Evolutionary conservation across 176 grass and related monocot genomes (phyloP), one percentile per base, ranked within the genome.

Genomic region (Oryza longistaminata): DNA sequence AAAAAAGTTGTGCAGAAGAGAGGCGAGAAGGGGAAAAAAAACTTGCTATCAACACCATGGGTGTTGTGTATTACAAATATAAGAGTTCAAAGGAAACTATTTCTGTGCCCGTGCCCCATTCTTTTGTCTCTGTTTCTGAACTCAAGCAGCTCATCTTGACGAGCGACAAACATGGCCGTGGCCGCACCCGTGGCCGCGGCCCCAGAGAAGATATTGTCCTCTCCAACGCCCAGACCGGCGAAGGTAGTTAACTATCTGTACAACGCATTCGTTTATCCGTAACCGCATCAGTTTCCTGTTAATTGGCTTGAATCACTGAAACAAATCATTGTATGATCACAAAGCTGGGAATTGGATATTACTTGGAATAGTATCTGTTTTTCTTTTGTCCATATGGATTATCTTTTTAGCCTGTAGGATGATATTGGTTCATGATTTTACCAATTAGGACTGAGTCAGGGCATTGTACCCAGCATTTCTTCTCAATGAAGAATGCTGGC

Each of bases 41-140:
- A 45, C 43, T 66, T 53, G 11, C 68, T 2, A 55, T 55, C 50
- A 31, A 31, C 29, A 58, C 74, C 82, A 91, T 94, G 89, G 87
- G 84, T 87, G 83, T 81, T 82, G 89, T 94, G 84, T 91, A 91
- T 89, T 91, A 87, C 74, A 89, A 91, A 62, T 89, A 89, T 70
- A 91, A 89, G 76, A 91, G 92, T 91, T 84, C 64, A 80, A 94
- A 94, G 45, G 87, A 76, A 76, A 85, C 67, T 6, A 80, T 21
- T 11, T 87, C 92, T 67, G 48, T 94, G 75, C 50, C 26, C 24
- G 64, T 94, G 53, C 77, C 81, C 8, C 42, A 86, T 46, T 75
- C 81, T 14, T 91, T 75, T 26, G 66, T 94, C 31, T 87, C 81
- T 35, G 87, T 85, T 15, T 61, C 73, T 60, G 70, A 91, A 61